A percentile compares a stretch with the other conserved stretches of the same genome.
Evolutionary conservation across 2,329 filamentous ascomycete species (phyloP).

Genomic region (Calonectria hongkongensis): DNA sequence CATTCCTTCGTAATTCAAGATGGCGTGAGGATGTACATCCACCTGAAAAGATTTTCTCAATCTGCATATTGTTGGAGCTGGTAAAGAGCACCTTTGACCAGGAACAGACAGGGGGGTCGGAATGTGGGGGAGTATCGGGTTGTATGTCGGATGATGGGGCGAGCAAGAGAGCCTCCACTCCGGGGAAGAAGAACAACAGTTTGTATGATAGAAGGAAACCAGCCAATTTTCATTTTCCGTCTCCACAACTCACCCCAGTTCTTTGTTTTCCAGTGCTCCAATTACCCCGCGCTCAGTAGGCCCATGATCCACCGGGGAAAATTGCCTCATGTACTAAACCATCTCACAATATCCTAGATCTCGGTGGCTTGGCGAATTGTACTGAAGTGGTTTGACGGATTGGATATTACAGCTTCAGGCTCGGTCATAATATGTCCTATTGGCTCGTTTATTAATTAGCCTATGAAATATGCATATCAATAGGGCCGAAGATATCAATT

Average conservation of each 20-base stretch:
- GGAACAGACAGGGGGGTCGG: too few species aligned
- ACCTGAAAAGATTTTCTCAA: too few species aligned
- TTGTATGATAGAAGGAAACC: too few species aligned
- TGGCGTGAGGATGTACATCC: too few species aligned
- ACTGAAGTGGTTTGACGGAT: not conserved
- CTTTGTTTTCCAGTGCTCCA: not conserved
- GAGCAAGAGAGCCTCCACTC: too few species aligned
- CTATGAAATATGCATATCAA: not conserved
- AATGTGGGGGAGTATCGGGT: not conserved
- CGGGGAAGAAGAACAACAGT: too few species aligned
- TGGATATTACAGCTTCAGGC: not conserved
- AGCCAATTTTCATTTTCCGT: not conserved
- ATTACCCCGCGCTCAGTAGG: not conserved
- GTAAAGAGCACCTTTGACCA: too few species aligned
- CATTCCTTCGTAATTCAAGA: too few species aligned
- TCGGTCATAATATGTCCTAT: not conserved
- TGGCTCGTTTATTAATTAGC: not conserved
- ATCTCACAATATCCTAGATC: not conserved
- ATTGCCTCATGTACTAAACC: not conserved
- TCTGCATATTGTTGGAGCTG: too few species aligned
- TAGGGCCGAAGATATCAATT: not conserved
- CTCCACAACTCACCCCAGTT: not conserved
- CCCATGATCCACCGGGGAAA: not conserved
- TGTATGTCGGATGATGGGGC: not conserved
- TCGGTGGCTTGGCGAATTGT: not conserved